A percentile compares a stretch with the other conserved stretches of the same genome.
phyloP scores from a whole-genome alignment of 768 basidiomycete species.

The Mycena alexandri region DNA sequence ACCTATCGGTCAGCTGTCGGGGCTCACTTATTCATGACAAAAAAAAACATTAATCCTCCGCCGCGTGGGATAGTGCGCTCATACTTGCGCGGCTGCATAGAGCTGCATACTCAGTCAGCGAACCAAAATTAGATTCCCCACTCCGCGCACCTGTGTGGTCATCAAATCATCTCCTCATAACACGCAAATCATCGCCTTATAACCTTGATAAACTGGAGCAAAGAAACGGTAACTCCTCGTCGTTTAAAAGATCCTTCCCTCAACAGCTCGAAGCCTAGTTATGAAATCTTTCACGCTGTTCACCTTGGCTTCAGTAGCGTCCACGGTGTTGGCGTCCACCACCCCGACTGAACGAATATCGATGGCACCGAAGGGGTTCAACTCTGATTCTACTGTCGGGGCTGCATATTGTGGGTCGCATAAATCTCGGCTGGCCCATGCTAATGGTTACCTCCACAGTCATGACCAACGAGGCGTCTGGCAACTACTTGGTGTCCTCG shows the following conservation, averaged over 20 bases:
- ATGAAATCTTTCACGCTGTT: slow-evolving; percentile 16
- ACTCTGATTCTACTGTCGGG: slow-evolving; percentile 2
- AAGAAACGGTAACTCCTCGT: background rate
- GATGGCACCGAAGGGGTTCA: background rate
- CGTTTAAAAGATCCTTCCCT: background rate
- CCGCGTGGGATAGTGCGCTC: no score
- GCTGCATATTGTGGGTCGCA: slow-evolving; percentile 31
- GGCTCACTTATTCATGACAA: no score
- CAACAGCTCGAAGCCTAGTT: background rate
- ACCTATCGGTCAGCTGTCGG: no score
- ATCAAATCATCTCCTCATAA: background rate
- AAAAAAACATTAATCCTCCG: no score
- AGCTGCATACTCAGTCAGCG: slow-evolving; percentile 3
- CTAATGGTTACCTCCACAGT: slow-evolving; percentile 39
- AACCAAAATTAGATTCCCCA: slow-evolving; percentile 6
- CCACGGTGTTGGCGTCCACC: background rate
- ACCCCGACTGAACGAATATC: background rate
- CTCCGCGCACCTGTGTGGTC: no score
- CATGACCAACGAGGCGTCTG: slow-evolving; percentile 53
- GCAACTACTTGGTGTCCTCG: slow-evolving; percentile 50
- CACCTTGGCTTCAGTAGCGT: slow-evolving; percentile 1
- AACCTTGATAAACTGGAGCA: background rate
- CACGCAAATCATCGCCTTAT: background rate
- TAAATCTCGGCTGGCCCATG: background rate
- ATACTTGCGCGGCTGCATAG: no score